These are phyloP conservation scores for Rhizophagus sp. DNA, from an alignment of 192 early-diverging fungal species.

Conservation along the genomic window DNA sequence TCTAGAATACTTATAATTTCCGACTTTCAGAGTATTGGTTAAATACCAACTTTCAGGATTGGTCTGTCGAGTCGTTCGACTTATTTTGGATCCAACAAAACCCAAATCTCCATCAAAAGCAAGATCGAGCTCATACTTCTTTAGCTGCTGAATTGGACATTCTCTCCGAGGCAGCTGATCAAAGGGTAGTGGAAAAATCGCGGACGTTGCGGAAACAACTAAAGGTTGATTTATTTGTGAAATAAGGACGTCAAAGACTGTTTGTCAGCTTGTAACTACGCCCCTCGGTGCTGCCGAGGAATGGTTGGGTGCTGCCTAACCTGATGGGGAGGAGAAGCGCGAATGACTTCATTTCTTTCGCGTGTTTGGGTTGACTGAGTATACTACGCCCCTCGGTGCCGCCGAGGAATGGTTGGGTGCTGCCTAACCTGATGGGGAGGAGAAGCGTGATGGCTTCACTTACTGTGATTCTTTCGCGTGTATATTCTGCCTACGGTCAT, in stretches of 20 bases:
- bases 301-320: constrained; percentile 31
- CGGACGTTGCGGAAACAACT: constrained; percentile 15
- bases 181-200: background rate
- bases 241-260: constrained; percentile 1
- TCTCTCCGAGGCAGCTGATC: no score
- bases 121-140: no score
- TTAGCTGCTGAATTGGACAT: no score
- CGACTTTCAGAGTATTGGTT: no score
- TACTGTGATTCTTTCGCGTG: constrained; percentile 19
- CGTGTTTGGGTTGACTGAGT: constrained; percentile 10
- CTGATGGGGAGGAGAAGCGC: constrained; percentile 32
- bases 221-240: constrained; percentile 28
- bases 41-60: no score
- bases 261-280: constrained; percentile 26
- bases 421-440: constrained; percentile 32
- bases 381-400: background rate
- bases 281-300: constrained; percentile 19
- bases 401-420: constrained; percentile 32
- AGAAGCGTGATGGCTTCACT: constrained; percentile 33
- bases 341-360: constrained; percentile 30
- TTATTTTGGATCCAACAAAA: no score
- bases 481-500: background rate
- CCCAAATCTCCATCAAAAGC: no score
- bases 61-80: no score
- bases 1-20: no score